A percentile compares a stretch with the other conserved stretches of the same genome.
Conservation (phyloP, 1,284 basidiomycete genomes). For the Apiotrichum domesticum region DNA sequence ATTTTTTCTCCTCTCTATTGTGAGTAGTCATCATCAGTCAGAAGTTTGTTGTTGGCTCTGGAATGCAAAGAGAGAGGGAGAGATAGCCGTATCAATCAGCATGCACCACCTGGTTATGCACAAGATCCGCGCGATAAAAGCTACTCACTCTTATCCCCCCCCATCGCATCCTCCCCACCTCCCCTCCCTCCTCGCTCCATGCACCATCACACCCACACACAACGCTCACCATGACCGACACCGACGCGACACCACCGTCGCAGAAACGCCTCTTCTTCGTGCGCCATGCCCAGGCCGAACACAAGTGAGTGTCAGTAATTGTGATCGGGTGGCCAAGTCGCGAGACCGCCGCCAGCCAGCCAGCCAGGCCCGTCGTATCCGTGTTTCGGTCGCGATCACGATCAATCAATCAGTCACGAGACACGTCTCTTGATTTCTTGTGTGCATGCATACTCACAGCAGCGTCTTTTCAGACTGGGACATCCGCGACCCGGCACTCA, state of each 20-base stretch:
- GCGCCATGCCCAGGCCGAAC: conserved; percentile 45
- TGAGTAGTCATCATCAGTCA: too few species aligned
- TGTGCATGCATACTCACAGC: conserved; percentile 5
- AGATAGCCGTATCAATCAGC: too few species aligned
- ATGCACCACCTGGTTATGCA: too few species aligned
- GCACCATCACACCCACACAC: neutral
- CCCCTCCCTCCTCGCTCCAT: neutral
- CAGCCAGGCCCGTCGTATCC: too few species aligned
- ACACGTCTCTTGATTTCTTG: too few species aligned
- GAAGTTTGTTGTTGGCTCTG: too few species aligned
- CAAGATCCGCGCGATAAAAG: too few species aligned
- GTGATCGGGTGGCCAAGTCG: too few species aligned
- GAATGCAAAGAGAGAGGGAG: too few species aligned
- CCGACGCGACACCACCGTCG: neutral
- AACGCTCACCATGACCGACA: neutral
- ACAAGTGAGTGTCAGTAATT: conserved; percentile 33
- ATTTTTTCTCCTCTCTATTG: too few species aligned
- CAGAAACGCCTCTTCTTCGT: conserved; percentile 41
- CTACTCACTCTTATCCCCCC: neutral
- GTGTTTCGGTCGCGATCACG: too few species aligned
- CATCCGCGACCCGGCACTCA: conserved; percentile 44
- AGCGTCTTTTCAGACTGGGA: conserved; percentile 43
- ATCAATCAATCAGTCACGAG: too few species aligned
- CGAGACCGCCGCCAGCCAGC: neutral
- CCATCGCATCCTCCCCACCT: neutral